phyloP scores from a whole-genome alignment of 73 alveolate species.

The Symbiodinium pilosum region DNA sequence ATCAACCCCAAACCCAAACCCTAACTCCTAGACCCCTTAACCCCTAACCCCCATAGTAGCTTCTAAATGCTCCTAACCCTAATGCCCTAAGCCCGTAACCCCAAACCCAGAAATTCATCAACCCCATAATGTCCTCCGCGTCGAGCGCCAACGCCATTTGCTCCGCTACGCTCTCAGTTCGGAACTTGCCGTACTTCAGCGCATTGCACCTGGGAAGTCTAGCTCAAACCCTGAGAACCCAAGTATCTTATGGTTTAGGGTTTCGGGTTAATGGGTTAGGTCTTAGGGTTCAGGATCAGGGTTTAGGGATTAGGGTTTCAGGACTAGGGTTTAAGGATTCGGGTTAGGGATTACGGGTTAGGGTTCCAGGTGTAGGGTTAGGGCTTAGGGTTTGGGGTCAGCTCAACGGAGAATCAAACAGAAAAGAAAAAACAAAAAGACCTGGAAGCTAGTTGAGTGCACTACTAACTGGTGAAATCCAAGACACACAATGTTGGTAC shows the following conservation, averaged over 20 bases:
- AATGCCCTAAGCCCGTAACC: neutral
- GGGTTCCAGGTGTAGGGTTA: neutral
- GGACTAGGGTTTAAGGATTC: neutral
- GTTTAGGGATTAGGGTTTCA: neutral
- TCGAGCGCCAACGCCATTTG: conserved; percentile 51
- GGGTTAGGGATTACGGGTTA: neutral
- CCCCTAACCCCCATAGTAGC: neutral
- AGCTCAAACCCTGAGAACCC: no score
- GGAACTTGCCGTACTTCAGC: conserved; percentile 41
- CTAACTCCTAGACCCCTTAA: neutral
- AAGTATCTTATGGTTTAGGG: neutral
- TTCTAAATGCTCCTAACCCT: neutral
- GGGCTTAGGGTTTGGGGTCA: no score
- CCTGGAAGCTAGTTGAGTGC: no score
- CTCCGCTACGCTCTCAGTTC: conserved; percentile 35
- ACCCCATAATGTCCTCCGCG: conserved; percentile 25
- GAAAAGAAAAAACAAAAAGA: no score
- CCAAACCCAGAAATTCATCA: neutral
- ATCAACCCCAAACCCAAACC: neutral
- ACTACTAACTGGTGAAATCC: no score
- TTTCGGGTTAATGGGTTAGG: neutral
- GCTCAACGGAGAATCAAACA: no score
- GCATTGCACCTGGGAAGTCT: conserved; percentile 46
- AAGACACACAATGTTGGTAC: no score
- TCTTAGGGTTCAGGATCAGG: neutral